Base-by-base conservation (phyloP, 192 early-diverging fungal genomes). In the Coemansia sp. region DNA sequence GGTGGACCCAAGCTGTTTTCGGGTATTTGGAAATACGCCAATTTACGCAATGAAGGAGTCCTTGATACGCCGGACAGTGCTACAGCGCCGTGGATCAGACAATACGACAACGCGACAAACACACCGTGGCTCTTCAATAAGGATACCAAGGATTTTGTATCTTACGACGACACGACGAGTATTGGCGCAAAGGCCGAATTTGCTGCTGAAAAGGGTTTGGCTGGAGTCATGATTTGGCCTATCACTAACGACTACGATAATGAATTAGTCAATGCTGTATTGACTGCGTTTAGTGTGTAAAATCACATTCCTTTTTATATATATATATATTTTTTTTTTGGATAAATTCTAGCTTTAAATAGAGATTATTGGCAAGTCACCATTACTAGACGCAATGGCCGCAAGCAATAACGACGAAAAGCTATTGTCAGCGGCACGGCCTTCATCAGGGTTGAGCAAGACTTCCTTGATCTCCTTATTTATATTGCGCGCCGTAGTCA, bases 81-180 rank as follows among this genome's bases (percentile, higher is more conserved):
- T 2, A 65, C 55, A 0, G 64, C 70, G 11, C 86, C 86, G 0
- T 95, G 91, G 91, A 54, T 87, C 7, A 79, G 89, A 11, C 75
- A 78, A 43, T 90, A 87, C 73, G 92, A 94, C 60, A 64, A 81
- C 5, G 75, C 47, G 8, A 89, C 86, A 2, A 66, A 76, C 29
- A 92, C 92, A 0, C 93, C 93, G 12, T 93, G 91, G 90, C 46
- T 95, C 41, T 93, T 87, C 76, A 91, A 91, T 63, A 74, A 79
- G 2, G 67, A 67, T 0, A 91, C 83, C 5, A 85, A 65, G 29
- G 73, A 79, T 38, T 91, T 90, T 73, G 87, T 94, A 52, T 90
- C 91, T 0, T 94, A 93, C 71, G 91, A 93, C 70, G 75, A 84
- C 34, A 72, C 87, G 0, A 36, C 85, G 12, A 77, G 71, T 36